Evolutionary conservation across 2,329 filamentous ascomycete genomes (phyloP).

Genomic region (Microcera coccophila): DNA sequence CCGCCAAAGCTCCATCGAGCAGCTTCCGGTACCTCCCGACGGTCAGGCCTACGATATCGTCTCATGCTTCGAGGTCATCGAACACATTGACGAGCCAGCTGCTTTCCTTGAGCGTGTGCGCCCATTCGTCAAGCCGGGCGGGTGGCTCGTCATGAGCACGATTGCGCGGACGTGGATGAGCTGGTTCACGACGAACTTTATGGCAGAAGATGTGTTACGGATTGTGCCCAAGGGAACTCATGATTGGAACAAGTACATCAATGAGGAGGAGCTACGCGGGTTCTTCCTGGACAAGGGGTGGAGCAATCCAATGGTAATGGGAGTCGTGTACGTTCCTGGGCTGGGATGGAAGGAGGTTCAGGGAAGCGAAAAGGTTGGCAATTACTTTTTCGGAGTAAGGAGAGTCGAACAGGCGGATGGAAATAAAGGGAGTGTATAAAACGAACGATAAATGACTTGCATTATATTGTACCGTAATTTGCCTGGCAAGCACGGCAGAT

Average conservation of each 20-base stretch:
- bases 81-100: conserved; percentile 77
- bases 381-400: conserved; percentile 91
- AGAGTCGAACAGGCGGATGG: too few relatives aligned
- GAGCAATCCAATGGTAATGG: conserved; percentile 62
- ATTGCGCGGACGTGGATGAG: conserved; percentile 86
- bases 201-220: conserved; percentile 81
- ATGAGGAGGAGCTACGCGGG: conserved; percentile 68
- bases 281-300: conserved; percentile 55
- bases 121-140: conserved; percentile 78
- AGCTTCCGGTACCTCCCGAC: conserved; percentile 45
- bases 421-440: too few relatives aligned
- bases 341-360: conserved; percentile 81
- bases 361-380: conserved; percentile 81
- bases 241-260: conserved; percentile 95
- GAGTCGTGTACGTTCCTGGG: conserved; percentile 86
- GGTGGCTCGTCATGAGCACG: conserved; percentile 89
- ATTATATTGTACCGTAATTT: too few relatives aligned
- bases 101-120: conserved; percentile 69
- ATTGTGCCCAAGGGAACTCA: conserved; percentile 93
- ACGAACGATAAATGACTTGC: too few relatives aligned
- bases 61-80: conserved; percentile 88
- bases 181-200: conserved; percentile 87
- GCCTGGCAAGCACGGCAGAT: too few relatives aligned
- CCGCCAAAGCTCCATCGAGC: conserved; percentile 72
- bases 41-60: conserved; percentile 69